Conservation (phyloP, 306 rosid species). For the Lithocarpus polystachyus region DNA sequence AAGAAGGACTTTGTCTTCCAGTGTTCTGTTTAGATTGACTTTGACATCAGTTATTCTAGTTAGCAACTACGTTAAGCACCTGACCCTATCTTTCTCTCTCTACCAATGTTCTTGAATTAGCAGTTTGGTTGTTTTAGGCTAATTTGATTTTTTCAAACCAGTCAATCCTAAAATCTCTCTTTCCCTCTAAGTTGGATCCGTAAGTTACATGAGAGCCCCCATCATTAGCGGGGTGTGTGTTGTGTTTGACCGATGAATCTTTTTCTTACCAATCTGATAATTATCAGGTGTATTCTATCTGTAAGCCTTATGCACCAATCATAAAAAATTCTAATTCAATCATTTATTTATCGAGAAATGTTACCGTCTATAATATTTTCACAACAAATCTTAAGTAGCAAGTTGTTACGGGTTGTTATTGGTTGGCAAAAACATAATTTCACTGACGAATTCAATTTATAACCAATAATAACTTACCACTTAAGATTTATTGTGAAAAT, state of each 20-base stretch:
- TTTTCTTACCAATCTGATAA: background rate
- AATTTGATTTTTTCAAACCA: conserved; percentile 28
- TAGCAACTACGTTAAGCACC: conserved; percentile 1
- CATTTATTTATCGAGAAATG: too few species aligned
- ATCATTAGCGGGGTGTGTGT: conserved; percentile 1
- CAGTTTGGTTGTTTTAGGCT: background rate
- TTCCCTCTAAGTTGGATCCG: background rate
- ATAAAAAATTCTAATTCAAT: too few species aligned
- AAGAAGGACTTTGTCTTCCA: background rate
- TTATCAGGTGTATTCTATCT: background rate
- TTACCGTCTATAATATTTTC: too few species aligned
- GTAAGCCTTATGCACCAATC: too few species aligned
- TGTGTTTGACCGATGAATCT: background rate
- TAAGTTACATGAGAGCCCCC: background rate
- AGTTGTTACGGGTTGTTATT: too few species aligned
- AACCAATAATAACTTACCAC: too few species aligned
- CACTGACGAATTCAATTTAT: too few species aligned
- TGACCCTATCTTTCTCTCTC: background rate
- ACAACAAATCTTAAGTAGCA: too few species aligned
- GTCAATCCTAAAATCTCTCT: conserved; percentile 13
- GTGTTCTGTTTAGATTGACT: background rate
- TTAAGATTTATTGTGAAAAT: too few species aligned
- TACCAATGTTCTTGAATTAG: background rate
- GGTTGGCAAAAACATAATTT: too few species aligned
- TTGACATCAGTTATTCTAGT: conserved; percentile 18